Evolutionary conservation across 768 basidiomycete genomes (phyloP), one percentile per base, ranked within the genome.

Genomic region (Suillus plorans): DNA sequence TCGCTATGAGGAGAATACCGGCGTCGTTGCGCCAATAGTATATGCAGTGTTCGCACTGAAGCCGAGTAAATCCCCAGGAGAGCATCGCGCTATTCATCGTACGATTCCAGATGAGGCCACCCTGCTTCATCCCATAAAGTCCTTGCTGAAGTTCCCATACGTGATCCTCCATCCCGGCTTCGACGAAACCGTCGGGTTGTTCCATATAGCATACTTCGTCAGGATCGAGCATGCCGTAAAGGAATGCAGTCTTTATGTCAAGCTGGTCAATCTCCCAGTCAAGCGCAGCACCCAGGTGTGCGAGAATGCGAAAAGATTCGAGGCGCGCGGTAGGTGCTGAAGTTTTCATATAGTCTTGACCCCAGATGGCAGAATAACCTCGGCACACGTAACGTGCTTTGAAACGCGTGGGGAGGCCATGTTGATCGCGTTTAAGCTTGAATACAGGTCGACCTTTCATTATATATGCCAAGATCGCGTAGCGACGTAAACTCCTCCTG

Each of bases 211-310:
- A 53, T 0, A 60, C 37, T 25, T 64, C 47, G 28, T 66, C 50
- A 34, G 75, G 69, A 36, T 72, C 72, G 0, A 70, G 55, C 0
- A 64, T 22, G 5, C 76, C 70, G 61, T 77, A 80, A 0, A 85
- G 75, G 67, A 77, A 84, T 0, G 80, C 80, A 0, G 70, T 73
- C 25, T 79, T 80, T 25, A 86, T 28, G 12, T 75, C 78, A 9
- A 84, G 69, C 60, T 75, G 73, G 20, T 80, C 67, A 8, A 85
- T 58, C 8, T 82, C 71, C 64, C 78, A 77, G 42, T 76, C 66
- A 13, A 76, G 44, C 0, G 41, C 16, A 1, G 41, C 41, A 1
- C 41, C 41, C 6, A 42, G 5, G 16, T 42, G 41, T 5, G 41
- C 41, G 5, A 42, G 41, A 1, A 42, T 14, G 6, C 5, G 16